Evolutionary conservation across 2,329 filamentous ascomycete species (phyloP), one percentile per base, ranked within the genome.

Genomic region (Dryadomyces quercus-mongolicae): DNA sequence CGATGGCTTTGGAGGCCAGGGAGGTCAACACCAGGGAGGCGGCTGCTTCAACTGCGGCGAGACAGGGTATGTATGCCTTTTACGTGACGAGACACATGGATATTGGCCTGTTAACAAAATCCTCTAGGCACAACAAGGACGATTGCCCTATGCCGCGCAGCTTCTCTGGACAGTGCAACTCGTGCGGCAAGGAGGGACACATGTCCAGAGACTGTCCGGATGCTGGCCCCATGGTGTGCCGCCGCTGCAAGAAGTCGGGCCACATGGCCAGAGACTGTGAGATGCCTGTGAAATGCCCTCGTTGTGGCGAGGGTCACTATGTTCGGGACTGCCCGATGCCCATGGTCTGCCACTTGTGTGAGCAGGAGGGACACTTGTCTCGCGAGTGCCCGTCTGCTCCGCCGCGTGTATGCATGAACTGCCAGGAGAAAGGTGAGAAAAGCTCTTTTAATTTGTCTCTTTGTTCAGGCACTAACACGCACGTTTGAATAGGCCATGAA

Each of bases 251-350:
- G 55, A 63, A 77, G 61, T 66, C 71, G 22, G 78, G 76, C 5
- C 78, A 81, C 60, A 68, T 79, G 61, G 70, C 76, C 52, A 74
- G 76, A 20, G 81, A 85, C 52, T 90, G 86, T 59, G 83, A 84
- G 1, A 67, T 75, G 1, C 60, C 65, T 2, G 52, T 65, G 20
- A 54, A 58, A n/a, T 67, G 65, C n/a, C 71, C 67, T 55, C 80
- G 77, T 63, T 70, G 73, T 55, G 59, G 74, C 55, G 66, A 71
- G 13, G 73, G 71, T 3, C 77, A 80, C 59, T 66, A 80, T 61
- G 70, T 77, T 51, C 74, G 76, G 6, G 73, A 76, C 38, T 82
- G 79, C 61, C 74, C 78, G 0, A 61, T 68, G 42, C 59, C 60
- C 47, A 62, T 61, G 60, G 55, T 55, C 16, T 64, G 62, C 56